A percentile compares a stretch with the other conserved stretches of the same genome.
Conservation (phyloP, 2,329 filamentous ascomycete genomes). For the Colletotrichum noveboracense region DNA sequence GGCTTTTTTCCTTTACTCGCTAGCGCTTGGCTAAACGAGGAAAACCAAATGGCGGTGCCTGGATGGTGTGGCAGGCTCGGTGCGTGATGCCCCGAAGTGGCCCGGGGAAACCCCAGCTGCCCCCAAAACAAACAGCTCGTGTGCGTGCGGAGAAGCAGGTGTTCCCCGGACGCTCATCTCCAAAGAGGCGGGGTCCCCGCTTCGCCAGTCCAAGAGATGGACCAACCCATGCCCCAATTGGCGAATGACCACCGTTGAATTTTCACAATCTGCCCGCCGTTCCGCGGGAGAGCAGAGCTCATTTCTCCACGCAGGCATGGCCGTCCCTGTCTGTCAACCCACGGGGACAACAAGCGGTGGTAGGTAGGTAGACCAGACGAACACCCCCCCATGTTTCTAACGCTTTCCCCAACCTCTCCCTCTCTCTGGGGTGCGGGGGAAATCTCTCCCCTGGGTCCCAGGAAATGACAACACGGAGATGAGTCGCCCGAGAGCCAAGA, state of each 20-base stretch:
- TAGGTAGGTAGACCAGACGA: not conserved
- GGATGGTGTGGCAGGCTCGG: not conserved
- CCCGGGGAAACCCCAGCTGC: not conserved
- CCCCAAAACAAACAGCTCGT: not conserved
- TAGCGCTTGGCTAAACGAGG: not conserved
- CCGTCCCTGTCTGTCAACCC: not conserved
- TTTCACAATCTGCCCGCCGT: not conserved
- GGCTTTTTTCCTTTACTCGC: not conserved
- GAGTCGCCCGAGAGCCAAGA: not conserved
- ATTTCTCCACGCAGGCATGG: constrained; percentile 7
- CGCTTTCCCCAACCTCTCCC: not conserved
- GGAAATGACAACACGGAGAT: constrained; percentile 1
- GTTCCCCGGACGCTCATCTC: not conserved
- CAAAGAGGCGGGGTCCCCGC: not conserved
- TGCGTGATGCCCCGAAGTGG: not conserved
- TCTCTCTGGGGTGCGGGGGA: not conserved
- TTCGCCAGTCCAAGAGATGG: not conserved
- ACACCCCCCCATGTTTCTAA: not conserved
- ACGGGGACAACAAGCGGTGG: not conserved
- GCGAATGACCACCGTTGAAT: not conserved
- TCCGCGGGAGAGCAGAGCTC: not conserved
- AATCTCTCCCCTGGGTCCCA: not conserved
- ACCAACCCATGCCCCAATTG: not conserved
- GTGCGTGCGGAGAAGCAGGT: not conserved
- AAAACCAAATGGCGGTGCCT: not conserved